Evolutionary conservation across 805 yeast genomes (phyloP).

Genomic region (Candida dajiaensis): DNA sequence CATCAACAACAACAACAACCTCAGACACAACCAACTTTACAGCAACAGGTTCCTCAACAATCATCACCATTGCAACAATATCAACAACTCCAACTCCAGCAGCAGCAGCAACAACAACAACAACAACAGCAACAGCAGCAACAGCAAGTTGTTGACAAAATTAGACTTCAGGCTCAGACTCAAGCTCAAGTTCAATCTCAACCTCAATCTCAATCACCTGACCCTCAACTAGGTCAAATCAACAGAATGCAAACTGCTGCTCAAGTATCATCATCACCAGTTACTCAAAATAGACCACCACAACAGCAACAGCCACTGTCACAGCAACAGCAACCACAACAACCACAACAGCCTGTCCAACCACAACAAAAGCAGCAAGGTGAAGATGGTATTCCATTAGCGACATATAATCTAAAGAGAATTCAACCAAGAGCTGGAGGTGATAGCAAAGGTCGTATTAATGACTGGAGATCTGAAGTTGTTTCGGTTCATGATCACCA

Average conservation of each 20-base stretch:
- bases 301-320: not conserved
- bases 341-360: too few species aligned
- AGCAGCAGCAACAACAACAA: too few species aligned
- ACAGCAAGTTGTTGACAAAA: slow-evolving; percentile 9
- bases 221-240: not conserved
- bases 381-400: slow-evolving; percentile 1
- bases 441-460: not conserved
- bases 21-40: slow-evolving; percentile 9
- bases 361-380: slow-evolving; percentile 7
- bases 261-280: slow-evolving; percentile 1
- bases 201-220: not conserved
- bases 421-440: not conserved
- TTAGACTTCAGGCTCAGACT: not conserved
- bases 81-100: slow-evolving; percentile 21
- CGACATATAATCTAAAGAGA: not conserved
- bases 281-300: not conserved
- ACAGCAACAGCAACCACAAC: too few species aligned
- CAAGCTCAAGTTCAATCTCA: slow-evolving; percentile 1
- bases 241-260: not conserved
- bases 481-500: not conserved
- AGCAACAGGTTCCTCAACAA: slow-evolving; percentile 14
- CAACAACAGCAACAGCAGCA: slow-evolving; percentile 11
- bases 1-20: slow-evolving; percentile 10
- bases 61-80: slow-evolving; percentile 10
- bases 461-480: not conserved